phyloP scores from a whole-genome alignment of 2,329 filamentous ascomycete species.

The Escovopsis weberi region DNA sequence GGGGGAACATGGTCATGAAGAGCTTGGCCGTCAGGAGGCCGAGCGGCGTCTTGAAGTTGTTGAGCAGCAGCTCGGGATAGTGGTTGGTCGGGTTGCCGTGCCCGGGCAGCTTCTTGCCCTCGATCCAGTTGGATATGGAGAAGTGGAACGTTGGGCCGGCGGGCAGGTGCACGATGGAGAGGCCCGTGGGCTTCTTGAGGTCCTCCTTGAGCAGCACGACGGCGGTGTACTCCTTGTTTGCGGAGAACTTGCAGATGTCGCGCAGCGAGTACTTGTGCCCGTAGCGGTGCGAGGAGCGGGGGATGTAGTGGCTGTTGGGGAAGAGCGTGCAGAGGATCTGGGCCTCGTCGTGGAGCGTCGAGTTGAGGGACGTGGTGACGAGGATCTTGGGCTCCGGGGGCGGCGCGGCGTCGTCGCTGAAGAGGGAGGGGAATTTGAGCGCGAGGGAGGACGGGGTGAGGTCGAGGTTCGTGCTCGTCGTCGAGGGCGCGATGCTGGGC shows the following conservation, averaged over 20 bases:
- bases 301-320: constrained; percentile 78
- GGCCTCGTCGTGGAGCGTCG: constrained; percentile 73
- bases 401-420: constrained; percentile 42
- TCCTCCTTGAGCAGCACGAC: constrained; percentile 82
- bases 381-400: constrained; percentile 66
- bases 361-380: constrained; percentile 81
- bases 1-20: constrained; percentile 49
- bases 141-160: constrained; percentile 87
- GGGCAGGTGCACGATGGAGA: constrained; percentile 76
- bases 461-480: constrained; percentile 49
- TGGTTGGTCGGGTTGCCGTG: constrained; percentile 82
- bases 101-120: constrained; percentile 73
- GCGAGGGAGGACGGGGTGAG: constrained; percentile 45
- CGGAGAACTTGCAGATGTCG: constrained; percentile 78
- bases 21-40: constrained; percentile 77
- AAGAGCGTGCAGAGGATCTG: constrained; percentile 66
- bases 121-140: constrained; percentile 76
- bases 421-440: constrained; percentile 48
- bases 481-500: constrained; percentile 40
- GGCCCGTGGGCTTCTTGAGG: constrained; percentile 64
- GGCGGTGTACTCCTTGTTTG: constrained; percentile 69
- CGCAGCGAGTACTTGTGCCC: constrained; percentile 82
- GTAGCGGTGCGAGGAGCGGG: constrained; percentile 68
- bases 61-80: constrained; percentile 78
- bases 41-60: constrained; percentile 88